Percentiles rank a stretch among this genome's conserved stretches.
phyloP scores from a whole-genome alignment of 2,329 filamentous ascomycete genomes.

The Microsporum ferrugineum region DNA sequence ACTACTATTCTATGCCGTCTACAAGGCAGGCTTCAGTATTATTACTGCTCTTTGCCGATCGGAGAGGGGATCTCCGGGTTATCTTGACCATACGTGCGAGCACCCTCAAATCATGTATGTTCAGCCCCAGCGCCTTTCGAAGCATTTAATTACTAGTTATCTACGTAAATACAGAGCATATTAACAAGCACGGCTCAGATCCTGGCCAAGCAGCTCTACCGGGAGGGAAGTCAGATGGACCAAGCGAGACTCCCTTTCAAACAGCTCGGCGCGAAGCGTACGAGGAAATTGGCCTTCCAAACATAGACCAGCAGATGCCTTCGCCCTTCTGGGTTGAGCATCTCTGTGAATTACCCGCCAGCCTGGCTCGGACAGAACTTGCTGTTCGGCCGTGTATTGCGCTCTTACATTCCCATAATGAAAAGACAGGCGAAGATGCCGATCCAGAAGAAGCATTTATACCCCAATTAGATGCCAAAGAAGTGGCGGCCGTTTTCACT shows the following conservation, averaged over 20 bases:
- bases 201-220: slow-evolving; percentile 84
- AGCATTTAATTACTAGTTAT: neutral
- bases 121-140: neutral
- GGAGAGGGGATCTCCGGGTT: slow-evolving; percentile 60
- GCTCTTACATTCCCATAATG: slow-evolving; percentile 56
- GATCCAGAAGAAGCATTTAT: slow-evolving; percentile 60
- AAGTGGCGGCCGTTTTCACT: slow-evolving; percentile 89
- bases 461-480: slow-evolving; percentile 71
- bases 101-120: slow-evolving; percentile 45
- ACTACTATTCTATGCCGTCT: slow-evolving; percentile 46
- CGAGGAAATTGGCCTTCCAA: slow-evolving; percentile 83
- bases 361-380: slow-evolving; percentile 60
- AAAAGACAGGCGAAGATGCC: slow-evolving; percentile 30
- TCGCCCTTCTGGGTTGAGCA: slow-evolving; percentile 74
- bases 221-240: slow-evolving; percentile 52
- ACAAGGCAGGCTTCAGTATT: slow-evolving; percentile 72
- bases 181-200: slow-evolving; percentile 24
- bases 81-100: slow-evolving; percentile 52
- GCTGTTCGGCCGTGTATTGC: slow-evolving; percentile 67
- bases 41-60: slow-evolving; percentile 77
- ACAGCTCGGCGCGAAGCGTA: slow-evolving; percentile 81
- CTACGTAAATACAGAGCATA: neutral
- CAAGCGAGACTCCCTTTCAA: slow-evolving; percentile 52
- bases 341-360: slow-evolving; percentile 70
- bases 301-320: slow-evolving; percentile 55